Base-by-base conservation (phyloP, 1,284 basidiomycete species). In the Naganishia sp. region DNA sequence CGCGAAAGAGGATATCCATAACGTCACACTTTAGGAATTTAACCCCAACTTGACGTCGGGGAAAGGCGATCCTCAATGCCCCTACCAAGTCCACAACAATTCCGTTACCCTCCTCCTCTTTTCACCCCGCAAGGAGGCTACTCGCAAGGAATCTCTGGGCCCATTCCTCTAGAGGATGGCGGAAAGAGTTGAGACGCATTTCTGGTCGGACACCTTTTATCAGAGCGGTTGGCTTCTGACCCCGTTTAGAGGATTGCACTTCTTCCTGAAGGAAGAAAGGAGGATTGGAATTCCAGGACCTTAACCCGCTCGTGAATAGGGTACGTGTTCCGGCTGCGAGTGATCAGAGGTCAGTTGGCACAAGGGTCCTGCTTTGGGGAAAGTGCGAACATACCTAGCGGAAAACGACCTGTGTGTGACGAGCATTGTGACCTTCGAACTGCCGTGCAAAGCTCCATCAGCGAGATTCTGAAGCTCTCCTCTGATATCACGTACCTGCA, bases 231-330 rank as follows among this genome's bases (percentile, higher is more conserved):
- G 72, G 64, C 69, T 71, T 70, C 58, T 72, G 73, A 72, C 73
- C 74, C 73, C 76, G 70, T 74, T 75, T 77, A 72, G 73, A 75
- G 75, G 69, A 71, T 77, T 69, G 57, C 60, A 56, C 52, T 51
- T 60, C 47, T 66, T 49, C 35, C 35, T 18, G 15, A 63, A 52
- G 42, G 35, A 31, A 46, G 47, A 68, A 66, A 68, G 67, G 74
- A 74, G 76, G 76, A 76, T 76, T 80, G 56, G 68, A 79, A 80
- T 77, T 75, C 79, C 79, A 80, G 79, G 79, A 80, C 79, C 79
- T 80, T 80, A 77, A 68, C 79, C 78, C 78, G 79, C 77, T 80
- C 77, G 76, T 69, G 73, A 79, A 70, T 62, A 70, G 61, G 67
- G 68, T 69, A 66, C 49, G 58, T 53, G 17, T 9, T 47, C 42